Evolutionary conservation across 148 eudicot genomes (phyloP), one percentile per base, ranked within the genome.

Genomic region (Heliamphora exappendiculata): DNA sequence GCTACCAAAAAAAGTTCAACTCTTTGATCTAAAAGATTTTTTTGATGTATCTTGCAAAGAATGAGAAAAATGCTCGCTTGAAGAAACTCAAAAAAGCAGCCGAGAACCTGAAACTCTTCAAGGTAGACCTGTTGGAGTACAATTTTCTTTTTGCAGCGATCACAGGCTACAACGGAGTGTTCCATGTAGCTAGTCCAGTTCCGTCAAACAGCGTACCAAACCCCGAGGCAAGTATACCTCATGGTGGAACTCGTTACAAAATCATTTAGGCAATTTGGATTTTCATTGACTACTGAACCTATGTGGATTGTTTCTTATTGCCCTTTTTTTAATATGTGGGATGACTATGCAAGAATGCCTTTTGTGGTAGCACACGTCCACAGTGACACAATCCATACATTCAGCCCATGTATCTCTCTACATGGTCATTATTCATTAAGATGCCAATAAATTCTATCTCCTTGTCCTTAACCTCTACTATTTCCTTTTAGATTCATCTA

Each of bases 161-260:
- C 65, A 80, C 59, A 51, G 87, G 87, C 55, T 86, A 87, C 49
- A 20, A 63, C 26, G 83, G 85, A 28, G 87, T 82, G 5, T 84
- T 86, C 77, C 89, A 86, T 78, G 81, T 84, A 41, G 89, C 89
- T 65, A 74, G 77, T 70, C 89, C 89, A 20, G 85, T 80, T 75
- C 85, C 87, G 37, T 3, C 80, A 7, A 2, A 75, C 71, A 60
- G 42, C 67, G 82, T 77, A 12, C 71, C 73, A 14, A 77, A 84
- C 74, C 89, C 89, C 2, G 85, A 86, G 87, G 85, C 78, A 75
- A 73, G 82, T 39, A 64, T 34, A 9, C 39, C 22, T 68, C 13
- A 29, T 51, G 68, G 10, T 53, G 51, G 22, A 36, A 58, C 67
- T 73, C 37, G 22, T 58, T 54, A 37, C 24, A 2, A 6, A 36